Evolutionary conservation across 768 basidiomycete genomes (phyloP).

Genomic region (Serendipita sp.): DNA sequence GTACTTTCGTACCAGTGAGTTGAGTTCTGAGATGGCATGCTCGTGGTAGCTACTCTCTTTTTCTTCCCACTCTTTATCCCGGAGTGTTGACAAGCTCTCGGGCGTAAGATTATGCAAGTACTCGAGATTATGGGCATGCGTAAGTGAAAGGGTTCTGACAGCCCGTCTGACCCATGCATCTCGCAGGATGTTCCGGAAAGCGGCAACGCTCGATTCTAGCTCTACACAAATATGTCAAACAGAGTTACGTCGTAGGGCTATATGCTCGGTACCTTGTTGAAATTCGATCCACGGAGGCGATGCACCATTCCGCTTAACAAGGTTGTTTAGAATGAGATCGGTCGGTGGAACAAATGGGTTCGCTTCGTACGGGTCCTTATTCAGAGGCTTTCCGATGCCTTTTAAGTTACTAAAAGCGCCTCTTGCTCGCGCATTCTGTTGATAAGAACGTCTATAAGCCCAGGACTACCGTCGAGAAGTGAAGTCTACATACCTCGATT

Average conservation of each 20-base stretch:
- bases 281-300: constrained; percentile 77
- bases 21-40: constrained; percentile 50
- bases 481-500: constrained; percentile 41
- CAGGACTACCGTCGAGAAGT: too few relatives aligned
- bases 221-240: constrained; percentile 32
- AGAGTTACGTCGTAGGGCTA: not conserved
- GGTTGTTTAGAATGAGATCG: constrained; percentile 75
- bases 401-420: constrained; percentile 59
- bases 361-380: constrained; percentile 26
- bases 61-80: constrained; percentile 55
- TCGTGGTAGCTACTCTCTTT: constrained; percentile 54
- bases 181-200: constrained; percentile 48
- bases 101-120: constrained; percentile 23
- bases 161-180: constrained; percentile 64
- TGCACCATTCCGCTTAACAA: constrained; percentile 66
- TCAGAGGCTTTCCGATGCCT: constrained; percentile 43
- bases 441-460: not conserved
- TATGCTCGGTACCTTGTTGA: constrained; percentile 38
- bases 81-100: constrained; percentile 26
- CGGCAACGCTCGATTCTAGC: constrained; percentile 40
- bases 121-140: constrained; percentile 10
- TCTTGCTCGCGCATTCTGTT: too few relatives aligned
- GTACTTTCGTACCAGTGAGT: constrained; percentile 59
- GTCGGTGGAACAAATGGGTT: constrained; percentile 57
- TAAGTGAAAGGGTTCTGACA: constrained; percentile 39